Evolutionary conservation across 805 yeast species (phyloP), one percentile per base, ranked within the genome.

Genomic region (Candida multigemmis): DNA sequence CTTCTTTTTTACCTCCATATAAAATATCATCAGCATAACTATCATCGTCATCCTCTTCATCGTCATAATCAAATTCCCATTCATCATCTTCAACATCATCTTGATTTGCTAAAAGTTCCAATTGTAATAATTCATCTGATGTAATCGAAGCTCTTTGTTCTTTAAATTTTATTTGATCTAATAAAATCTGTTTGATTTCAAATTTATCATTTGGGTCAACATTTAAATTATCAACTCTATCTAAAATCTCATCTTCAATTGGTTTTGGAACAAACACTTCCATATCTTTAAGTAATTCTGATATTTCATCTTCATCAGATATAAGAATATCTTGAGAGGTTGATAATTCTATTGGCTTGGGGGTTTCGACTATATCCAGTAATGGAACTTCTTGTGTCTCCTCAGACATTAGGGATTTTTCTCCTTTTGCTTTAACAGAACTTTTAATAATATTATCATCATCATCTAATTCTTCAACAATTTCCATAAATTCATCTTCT

Each of bases 391-490:
- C 14, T 12, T 20, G 14, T 14, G 14, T 21, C 12, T 9, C 14
- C 10, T 12, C 12, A 4, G 4, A 18, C 11, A 18, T 14, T 13
- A 10, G 12, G n/a, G n/a, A 14, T 16, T 13, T 16, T 14, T 15
- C 14, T 14, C 6, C 7, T 14, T 30, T 16, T 14, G 27, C 32
- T 17, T 31, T 35, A 5, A 31, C 27, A 4, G 23, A 51, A 4
- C 39, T 53, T 6, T 37, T 34, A 2, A 80, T 45, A 2, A 86
- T 65, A 33, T 81, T 74, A 0, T 75, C 96, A n/a, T 81, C 76
- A 1, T 83, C 95, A 49, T 86, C 95, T 20, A 87, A 50, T 28
- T 47, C 53, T 44, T 86, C 96, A 28, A 76, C 64, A 13, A 87
- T 87, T 31, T 86, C 96, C 74, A 85, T 73, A 14, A 82, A 57